Base-by-base conservation (phyloP, 176 grass and related monocot species). In the Phragmites australis region DNA sequence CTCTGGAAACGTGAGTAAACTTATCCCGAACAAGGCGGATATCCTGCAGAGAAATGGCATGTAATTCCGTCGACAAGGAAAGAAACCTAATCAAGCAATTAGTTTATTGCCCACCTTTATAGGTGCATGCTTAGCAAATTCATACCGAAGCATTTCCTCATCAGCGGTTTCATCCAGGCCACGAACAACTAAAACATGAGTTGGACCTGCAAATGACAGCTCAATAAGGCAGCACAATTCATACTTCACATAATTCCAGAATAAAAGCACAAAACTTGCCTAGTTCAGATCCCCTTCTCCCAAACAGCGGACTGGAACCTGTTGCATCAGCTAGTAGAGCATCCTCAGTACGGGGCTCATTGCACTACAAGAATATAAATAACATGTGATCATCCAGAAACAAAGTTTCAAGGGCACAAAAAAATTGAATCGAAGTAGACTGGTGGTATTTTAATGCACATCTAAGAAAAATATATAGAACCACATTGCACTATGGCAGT, bases 131-230 rank as follows among this genome's bases (percentile, higher is more conserved):
- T 99, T 99, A 65, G 97, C 74, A 78, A 99, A 99, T 77, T 99
- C 96, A 53, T 99, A 99, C 17, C 97, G 88, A 82, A 99, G 89
- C 93, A 99, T 95, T 87, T 99, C 96, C 77, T 99, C 96, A 64
- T 99, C 96, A 46, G 96, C 96, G 77, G 93, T 95, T 88, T 99
- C 96, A 82, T 95, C 96, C 48, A 99, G 79, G 26, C 96, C 96
- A 68, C 96, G 96, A 67, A 99, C 88, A 75, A 99, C 96, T 89
- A 99, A 91, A 84, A 99, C 96, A 99, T 99, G 96, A 60, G 96
- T 99, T 81, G 90, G 92, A 60, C 90, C 96, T 99, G 79, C 83
- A 90, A 83, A 89, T 48, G 47, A 25, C 39, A 59, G 72, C 51
- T 61, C 67, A 75, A 47, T 85, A 53, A 80, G 76, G 69, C 32